Base-by-base conservation (phyloP, 1,139 yeast genomes). In the Barnettozyma hawaiiensis region DNA sequence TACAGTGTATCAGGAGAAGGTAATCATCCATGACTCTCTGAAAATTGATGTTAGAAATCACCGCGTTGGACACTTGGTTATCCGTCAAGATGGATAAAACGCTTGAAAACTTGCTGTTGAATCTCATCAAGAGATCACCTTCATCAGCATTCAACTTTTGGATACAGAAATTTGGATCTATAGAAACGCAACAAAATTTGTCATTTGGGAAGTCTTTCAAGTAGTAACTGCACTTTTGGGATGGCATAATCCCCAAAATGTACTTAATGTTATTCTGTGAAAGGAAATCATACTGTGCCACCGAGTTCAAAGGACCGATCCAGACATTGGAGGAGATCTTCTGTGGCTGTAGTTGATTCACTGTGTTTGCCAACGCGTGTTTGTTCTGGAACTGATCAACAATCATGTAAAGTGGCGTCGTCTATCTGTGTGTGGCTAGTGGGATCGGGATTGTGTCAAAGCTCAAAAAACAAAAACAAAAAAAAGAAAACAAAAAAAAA, bases 291-390 rank as follows among this genome's bases (percentile, higher is more conserved):
- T 49, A 46, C 46, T 63, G 64, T 1, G 63, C 61, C 9, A 64
- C 51, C 0, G 65, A 51, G 47, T 63, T 59, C 29, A 64, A 42
- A 4, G 68, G 65, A 4, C 69, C 67, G 31, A 63, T 50, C 56
- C 63, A 64, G 2, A 63, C 52, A 39, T 58, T 58, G 24, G 54
- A 53, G 20, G 62, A 54, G 24, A 65, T 39, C 39, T 55, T 60
- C 44, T 62, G 66, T 7, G 67, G 63, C 31, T 55, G 57, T 8
- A 56, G 47, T 35, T 56, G 60, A 46, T 53, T 52, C 15, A 53
- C 46, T 0, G 62, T 58, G 33, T 53, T 51, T 12, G 62, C 62
- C 38, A 57, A 37, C 2, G 51, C 53, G 41, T 53, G 57, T 40
- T 46, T 52, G 45, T 54, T 57, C 23, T 52, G 55, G 47, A 58